Base-by-base conservation (phyloP, 2,329 filamentous ascomycete species). In the Fusarium oligoseptatum region DNA sequence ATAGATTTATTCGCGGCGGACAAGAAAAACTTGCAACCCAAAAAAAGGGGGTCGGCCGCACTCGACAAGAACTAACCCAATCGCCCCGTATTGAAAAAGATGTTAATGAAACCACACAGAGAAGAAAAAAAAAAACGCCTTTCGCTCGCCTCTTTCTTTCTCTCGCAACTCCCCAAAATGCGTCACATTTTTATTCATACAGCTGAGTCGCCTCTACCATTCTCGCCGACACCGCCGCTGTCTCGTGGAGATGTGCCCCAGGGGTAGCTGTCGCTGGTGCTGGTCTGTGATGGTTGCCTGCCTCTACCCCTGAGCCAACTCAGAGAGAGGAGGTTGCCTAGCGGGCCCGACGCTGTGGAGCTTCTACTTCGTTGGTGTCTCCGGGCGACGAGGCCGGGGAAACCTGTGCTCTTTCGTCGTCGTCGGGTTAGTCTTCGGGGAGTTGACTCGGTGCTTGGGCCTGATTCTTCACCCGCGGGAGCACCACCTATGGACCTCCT, bases 371-470 rank as follows among this genome's bases (percentile, higher is more conserved):
- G 79, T 20, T 83, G 79, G 37, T 83, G 81, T 57, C 84, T 84
- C 43, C 89, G 84, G 7, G 90, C 89, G 6, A 86, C 88, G 65
- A 92, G 90, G 0, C 90, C 89, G 0, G 89, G 89, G 70, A 92
- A 92, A 0, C 90, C 90, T 0, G 89, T 91, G 17, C 89, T 91
- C 76, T 87, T 89, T 74, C 90, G 83, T 50, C 90, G 82, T 34
- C 87, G 83, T 15, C 87, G 85, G 14, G 75, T 71, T 78, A 83
- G 76, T 78, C 71, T 80, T 72, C 76, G 80, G 52, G 79, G 76
- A 5, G 77, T 75, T 6, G 78, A 73, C n/a, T 83, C 81, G 36
- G 75, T 78, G 67, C 80, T 81, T 8, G 78, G 75, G 5, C 78
- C 77, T 3, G 79, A 71, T 27, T 83, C 81, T 22, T 75, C 80